A percentile compares a stretch with the other conserved stretches of the same genome.
Conservation (phyloP, 345 rosid genomes). For the Eucalyptus curtisii region DNA sequence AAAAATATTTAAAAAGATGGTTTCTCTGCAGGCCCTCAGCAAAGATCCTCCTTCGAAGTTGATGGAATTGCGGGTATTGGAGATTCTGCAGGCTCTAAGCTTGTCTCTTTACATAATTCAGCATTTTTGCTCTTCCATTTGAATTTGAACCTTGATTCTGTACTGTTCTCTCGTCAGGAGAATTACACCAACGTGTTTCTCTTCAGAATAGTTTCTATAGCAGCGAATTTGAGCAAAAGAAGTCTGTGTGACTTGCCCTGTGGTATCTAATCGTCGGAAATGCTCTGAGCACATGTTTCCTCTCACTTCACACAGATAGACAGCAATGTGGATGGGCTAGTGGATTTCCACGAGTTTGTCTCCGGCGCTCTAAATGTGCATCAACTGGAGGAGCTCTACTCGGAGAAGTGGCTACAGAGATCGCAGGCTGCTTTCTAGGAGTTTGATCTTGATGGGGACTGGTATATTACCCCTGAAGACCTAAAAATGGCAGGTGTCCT, state of each 20-base stretch:
- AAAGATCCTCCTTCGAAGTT: constrained; percentile 46
- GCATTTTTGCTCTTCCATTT: background rate
- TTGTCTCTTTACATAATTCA: background rate
- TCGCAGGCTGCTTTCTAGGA: constrained; percentile 29
- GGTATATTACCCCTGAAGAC: constrained; percentile 28
- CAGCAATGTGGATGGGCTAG: constrained; percentile 27
- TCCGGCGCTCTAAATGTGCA: constrained; percentile 31
- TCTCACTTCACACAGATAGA: constrained; percentile 12
- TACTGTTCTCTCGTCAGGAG: background rate
- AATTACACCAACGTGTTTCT: background rate
- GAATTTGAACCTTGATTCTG: background rate
- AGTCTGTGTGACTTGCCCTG: background rate
- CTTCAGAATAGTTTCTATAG: background rate
- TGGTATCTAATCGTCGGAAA: background rate
- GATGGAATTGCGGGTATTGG: constrained; percentile 23
- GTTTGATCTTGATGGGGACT: constrained; percentile 26
- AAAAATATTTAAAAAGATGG: background rate
- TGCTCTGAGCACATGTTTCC: background rate
- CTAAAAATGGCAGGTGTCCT: constrained; percentile 24
- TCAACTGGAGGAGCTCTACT: constrained; percentile 30
- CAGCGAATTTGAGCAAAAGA: background rate
- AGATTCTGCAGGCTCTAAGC: constrained; percentile 33
- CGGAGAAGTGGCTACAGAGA: constrained; percentile 27
- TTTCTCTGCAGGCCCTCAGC: constrained; percentile 19
- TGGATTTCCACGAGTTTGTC: constrained; percentile 32